Percentiles rank a stretch among this genome's conserved stretches.
These are phyloP conservation scores for Trametes pubescens DNA, from an alignment of 1,284 basidiomycete species.

Conservation along the genomic window DNA sequence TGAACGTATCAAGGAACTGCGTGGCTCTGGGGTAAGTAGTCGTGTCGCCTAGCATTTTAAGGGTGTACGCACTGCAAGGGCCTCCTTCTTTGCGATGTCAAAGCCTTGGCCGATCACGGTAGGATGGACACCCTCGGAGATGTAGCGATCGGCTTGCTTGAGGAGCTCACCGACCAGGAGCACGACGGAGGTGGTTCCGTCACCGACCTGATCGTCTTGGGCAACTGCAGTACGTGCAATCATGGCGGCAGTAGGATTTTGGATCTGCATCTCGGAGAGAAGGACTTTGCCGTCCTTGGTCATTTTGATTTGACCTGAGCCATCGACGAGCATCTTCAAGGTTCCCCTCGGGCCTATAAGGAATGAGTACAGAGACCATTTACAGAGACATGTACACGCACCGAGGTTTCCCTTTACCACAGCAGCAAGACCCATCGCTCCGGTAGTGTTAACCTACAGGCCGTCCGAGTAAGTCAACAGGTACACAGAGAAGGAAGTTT, in stretches of 20 bases:
- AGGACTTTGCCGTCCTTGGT: constrained; percentile 99
- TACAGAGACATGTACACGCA: constrained; percentile 43
- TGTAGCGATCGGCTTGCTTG: constrained; percentile 98
- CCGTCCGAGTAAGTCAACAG: neutral
- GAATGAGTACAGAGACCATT: neutral
- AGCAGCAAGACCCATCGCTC: constrained; percentile 96
- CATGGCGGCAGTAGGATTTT: constrained; percentile 99
- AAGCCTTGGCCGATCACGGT: constrained; percentile 96
- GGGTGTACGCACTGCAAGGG: constrained; percentile 71
- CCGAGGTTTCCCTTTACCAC: constrained; percentile 98
- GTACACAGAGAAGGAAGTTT: constrained; percentile 33
- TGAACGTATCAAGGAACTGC: constrained; percentile 94
- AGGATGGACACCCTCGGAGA: constrained; percentile 98
- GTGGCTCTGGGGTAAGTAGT: constrained; percentile 10
- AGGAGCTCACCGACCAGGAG: constrained; percentile 96
- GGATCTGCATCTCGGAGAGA: constrained; percentile 99
- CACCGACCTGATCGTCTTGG: constrained; percentile 99
- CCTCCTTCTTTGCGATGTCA: constrained; percentile 97
- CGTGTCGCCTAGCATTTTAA: neutral
- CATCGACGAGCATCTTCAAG: constrained; percentile 99
- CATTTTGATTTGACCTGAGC: constrained; percentile 99
- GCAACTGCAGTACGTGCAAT: constrained; percentile 98
- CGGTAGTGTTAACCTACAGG: constrained; percentile 83
- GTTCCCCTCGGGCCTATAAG: constrained; percentile 89
- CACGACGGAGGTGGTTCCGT: constrained; percentile 98